These are phyloP conservation scores for Streptanthus diversifolius DNA, from an alignment of 345 rosid species.

Conservation along the genomic window DNA sequence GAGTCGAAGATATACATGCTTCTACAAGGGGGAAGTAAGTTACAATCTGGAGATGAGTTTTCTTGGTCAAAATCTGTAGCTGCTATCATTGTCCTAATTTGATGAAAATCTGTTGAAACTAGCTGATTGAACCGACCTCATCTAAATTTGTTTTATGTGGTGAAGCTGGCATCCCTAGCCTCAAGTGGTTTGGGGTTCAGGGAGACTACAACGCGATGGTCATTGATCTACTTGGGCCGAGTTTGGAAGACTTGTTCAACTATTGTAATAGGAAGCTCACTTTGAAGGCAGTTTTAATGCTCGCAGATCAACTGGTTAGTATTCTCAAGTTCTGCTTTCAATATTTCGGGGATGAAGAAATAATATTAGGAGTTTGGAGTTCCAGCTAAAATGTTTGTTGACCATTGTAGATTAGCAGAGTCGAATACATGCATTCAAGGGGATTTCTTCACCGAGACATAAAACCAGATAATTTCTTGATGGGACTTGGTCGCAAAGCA, in stretches of 20 bases:
- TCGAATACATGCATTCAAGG: conserved; percentile 61
- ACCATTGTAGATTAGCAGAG: conserved; percentile 49
- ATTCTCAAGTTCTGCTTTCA: not conserved
- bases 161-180: conserved; percentile 81
- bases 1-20: conserved; percentile 86
- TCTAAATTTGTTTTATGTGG: not conserved
- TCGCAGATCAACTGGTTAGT: conserved; percentile 80
- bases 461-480: conserved; percentile 60
- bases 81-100: not conserved
- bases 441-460: conserved; percentile 64
- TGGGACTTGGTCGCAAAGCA: conserved; percentile 68
- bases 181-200: conserved; percentile 86
- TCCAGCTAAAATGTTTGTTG: conserved; percentile 37
- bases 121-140: not conserved
- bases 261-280: conserved; percentile 71
- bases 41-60: conserved; percentile 10
- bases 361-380: conserved; percentile 26
- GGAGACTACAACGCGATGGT: conserved; percentile 80
- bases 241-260: conserved; percentile 85
- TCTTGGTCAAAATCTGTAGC: not conserved
- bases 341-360: not conserved
- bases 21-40: conserved; percentile 86
- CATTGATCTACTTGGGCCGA: conserved; percentile 86
- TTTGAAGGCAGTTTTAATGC: conserved; percentile 78
- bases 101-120: not conserved